Evolutionary conservation across 345 rosid genomes (phyloP).

Genomic region (Rhodamnia argentea): DNA sequence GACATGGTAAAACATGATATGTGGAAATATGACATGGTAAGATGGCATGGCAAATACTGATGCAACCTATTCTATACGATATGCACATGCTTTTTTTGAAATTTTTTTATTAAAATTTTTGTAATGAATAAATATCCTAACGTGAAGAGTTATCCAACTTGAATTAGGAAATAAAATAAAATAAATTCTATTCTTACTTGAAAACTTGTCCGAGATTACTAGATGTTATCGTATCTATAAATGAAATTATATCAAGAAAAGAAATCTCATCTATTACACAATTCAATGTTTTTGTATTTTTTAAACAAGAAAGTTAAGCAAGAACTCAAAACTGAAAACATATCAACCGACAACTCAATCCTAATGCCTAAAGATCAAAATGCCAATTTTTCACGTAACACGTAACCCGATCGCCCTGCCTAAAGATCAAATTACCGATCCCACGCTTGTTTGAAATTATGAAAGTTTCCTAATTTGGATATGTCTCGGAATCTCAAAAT

Average conservation of each 20-base stretch:
- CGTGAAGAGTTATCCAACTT: background rate
- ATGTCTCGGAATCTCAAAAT: too few relatives aligned
- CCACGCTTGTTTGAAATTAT: too few relatives aligned
- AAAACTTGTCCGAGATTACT: background rate
- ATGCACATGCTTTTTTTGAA: background rate
- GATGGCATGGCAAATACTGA: background rate
- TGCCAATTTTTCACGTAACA: too few relatives aligned
- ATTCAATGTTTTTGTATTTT: background rate
- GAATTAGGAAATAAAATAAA: background rate
- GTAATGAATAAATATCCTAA: background rate
- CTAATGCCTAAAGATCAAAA: too few relatives aligned
- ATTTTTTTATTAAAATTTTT: background rate
- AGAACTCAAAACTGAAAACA: too few relatives aligned
- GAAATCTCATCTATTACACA: background rate
- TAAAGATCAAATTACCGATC: too few relatives aligned
- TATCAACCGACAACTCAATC: too few relatives aligned
- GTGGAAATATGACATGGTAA: background rate
- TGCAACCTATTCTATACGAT: background rate
- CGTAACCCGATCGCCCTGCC: too few relatives aligned
- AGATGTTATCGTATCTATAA: background rate
- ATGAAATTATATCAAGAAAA: background rate
- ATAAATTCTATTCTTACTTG: background rate
- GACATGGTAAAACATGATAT: background rate
- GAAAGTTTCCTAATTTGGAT: too few relatives aligned
- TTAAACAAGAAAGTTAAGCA: too few relatives aligned